Base-by-base conservation (phyloP, 768 basidiomycete species). In the Lenzites betulinus region DNA sequence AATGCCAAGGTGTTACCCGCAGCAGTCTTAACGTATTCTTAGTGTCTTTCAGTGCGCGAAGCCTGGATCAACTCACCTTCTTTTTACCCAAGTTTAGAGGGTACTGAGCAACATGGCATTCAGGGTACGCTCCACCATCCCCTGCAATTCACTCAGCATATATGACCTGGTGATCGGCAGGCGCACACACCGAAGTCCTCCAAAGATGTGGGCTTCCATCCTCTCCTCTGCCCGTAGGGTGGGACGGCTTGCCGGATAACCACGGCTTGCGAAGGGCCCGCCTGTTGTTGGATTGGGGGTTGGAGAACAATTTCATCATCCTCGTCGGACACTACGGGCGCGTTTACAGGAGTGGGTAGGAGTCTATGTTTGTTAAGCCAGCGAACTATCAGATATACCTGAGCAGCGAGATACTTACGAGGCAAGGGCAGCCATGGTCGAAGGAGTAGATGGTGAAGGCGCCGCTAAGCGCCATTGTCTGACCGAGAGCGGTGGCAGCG, bases 81-180 rank as follows among this genome's bases (percentile, higher is more conserved):
- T 97, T 97, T 76, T 85, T 84, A 57, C 96, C 96, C 83, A 99
- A 88, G 58, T 93, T 93, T 63, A 98, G 74, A 12, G 96, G 96
- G 78, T 97, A 99, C 73, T 99, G 96, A 7, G 97, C 97, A 53
- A 96, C 78, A 81, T 95, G 94, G 74, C 95, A 98, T 78, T 99
- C 94, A 4, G 94, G 94, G 75, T 88, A 93, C 57, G 93, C 80
- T 66, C 93, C 93, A 64, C 93, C 92, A 69, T 93, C 89, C 59
- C 86, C 89, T 90, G 44, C 51, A 23, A 58, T 48, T 62, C 9
- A 1, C 36, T 53, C 11, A 44, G 54, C 30, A 52, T 51, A 63
- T 49, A 26, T 42, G 47, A 46, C 44, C 38, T 6, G 20, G 61
- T 28, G 43, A 62, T 42, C 58, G 51, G 35, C 64, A 60, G 55